Percentiles rank a stretch among this genome's conserved stretches.
phyloP scores from a whole-genome alignment of 371 early-diverging fungal genomes.

The Haplosporangium sp. region DNA sequence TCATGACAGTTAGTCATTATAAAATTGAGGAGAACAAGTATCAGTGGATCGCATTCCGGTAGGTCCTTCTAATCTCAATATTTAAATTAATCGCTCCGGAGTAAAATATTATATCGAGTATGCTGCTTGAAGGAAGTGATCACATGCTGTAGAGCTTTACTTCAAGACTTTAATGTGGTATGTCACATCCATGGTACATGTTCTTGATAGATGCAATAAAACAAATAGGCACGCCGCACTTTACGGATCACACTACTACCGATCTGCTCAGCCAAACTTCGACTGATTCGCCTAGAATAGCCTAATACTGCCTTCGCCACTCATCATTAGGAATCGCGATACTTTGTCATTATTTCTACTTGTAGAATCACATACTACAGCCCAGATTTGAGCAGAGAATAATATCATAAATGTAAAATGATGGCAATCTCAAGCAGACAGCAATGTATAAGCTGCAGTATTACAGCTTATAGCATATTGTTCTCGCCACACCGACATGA shows the following conservation, averaged over 20 bases:
- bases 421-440: too few relatives aligned
- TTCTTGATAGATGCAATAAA: not conserved
- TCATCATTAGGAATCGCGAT: too few relatives aligned
- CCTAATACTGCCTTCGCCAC: not conserved
- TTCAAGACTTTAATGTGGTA: not conserved
- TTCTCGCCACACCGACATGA: not conserved
- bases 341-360: too few relatives aligned
- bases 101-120: not conserved
- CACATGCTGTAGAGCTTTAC: not conserved
- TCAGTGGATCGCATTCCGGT: constrained; percentile 3
- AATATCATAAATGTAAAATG: too few relatives aligned
- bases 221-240: constrained; percentile 11
- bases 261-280: not conserved
- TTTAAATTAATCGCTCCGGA: not conserved
- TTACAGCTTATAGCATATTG: too few relatives aligned
- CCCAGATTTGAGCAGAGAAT: too few relatives aligned
- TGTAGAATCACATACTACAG: too few relatives aligned
- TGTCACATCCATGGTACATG: not conserved
- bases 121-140: not conserved
- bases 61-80: not conserved
- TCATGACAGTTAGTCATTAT: not conserved
- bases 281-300: not conserved
- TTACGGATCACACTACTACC: not conserved
- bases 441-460: too few relatives aligned
- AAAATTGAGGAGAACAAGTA: not conserved